Evolutionary conservation across 805 yeast species (phyloP).

Genomic region (Pichia occidentalis): DNA sequence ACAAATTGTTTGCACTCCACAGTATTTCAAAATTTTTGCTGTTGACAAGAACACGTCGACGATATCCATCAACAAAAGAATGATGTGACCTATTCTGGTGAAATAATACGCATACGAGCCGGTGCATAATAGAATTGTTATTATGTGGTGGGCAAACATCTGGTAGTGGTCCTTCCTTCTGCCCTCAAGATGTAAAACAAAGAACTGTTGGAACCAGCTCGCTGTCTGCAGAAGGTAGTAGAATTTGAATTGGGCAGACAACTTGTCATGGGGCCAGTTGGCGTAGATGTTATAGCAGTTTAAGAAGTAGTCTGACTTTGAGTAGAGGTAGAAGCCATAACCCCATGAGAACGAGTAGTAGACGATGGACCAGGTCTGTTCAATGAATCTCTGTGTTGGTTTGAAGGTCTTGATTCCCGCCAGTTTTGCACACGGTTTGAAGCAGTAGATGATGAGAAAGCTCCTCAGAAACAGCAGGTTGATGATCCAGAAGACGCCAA

Average conservation of each 20-base stretch:
- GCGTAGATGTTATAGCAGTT: conserved; percentile 52
- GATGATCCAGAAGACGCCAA: conserved; percentile 50
- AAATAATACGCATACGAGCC: conserved; percentile 73
- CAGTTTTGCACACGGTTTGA: conserved; percentile 49
- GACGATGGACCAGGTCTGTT: conserved; percentile 73
- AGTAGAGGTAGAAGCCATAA: conserved; percentile 53
- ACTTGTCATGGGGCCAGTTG: conserved; percentile 68
- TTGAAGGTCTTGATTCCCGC: conserved; percentile 42
- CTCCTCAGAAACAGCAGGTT: conserved; percentile 52
- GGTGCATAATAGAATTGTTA: conserved; percentile 58
- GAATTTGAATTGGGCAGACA: conserved; percentile 47
- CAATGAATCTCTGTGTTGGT: conserved; percentile 66
- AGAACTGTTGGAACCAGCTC: conserved; percentile 74
- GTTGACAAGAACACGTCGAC: conserved; percentile 66
- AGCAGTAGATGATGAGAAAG: conserved; percentile 48
- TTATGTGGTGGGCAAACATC: conserved; percentile 85
- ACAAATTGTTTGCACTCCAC: conserved; percentile 53
- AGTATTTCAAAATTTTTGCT: conserved; percentile 74
- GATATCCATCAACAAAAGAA: conserved; percentile 74
- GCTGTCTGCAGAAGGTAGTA: conserved; percentile 72
- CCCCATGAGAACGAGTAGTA: conserved; percentile 53
- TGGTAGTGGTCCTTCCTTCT: conserved; percentile 77
- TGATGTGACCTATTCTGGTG: conserved; percentile 71
- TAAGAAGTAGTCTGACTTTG: conserved; percentile 50
- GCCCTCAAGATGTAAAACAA: conserved; percentile 71